Evolutionary conservation across 2,329 filamentous ascomycete species (phyloP), one percentile per base, ranked within the genome.

Genomic region (Leptographium flavum): DNA sequence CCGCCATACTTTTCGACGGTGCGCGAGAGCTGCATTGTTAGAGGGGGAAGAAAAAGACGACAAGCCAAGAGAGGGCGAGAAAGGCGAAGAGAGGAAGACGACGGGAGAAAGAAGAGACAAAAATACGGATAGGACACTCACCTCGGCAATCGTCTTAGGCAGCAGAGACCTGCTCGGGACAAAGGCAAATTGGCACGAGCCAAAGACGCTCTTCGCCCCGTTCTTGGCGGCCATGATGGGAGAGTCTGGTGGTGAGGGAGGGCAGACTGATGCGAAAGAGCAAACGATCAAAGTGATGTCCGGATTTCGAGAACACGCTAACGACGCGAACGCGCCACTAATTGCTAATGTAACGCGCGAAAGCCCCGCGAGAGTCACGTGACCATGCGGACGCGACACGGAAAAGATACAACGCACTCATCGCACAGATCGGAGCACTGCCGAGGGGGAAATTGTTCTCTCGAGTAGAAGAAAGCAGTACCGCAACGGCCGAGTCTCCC

Each of bases 1-100:
- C 68, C 74, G 52, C 73, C 74, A 63, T 74, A 67, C 13, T 70
- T 65, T 47, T 59, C 50, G 28, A 73, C 59, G 2, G 66, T 61
- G 2, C 54, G 53, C 6, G 67, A 63, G 11, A 73, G 54, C 67
- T 73, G 41, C 5, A 2, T 5, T 19, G 44, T 46, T 22, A n/a
- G n/a, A n/a, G n/a, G n/a, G n/a, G n/a, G n/a, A n/a, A n/a, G n/a
- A n/a, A n/a, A n/a, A n/a, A n/a, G n/a, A n/a, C n/a, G n/a, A n/a
- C n/a, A n/a, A n/a, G n/a, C n/a, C n/a, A n/a, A n/a, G n/a, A n/a
- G n/a, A n/a, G n/a, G n/a, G n/a, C n/a, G 46, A 43, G 19, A 13
- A 5, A 25, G n/a, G 10, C 15, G 7, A 8, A 9, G 27, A 8
- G 1, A 41, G 21, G 17, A 17, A 10, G 25, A 21, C 31, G 9